phyloP scores from a whole-genome alignment of 805 yeast species.

The Millerago galiae region DNA sequence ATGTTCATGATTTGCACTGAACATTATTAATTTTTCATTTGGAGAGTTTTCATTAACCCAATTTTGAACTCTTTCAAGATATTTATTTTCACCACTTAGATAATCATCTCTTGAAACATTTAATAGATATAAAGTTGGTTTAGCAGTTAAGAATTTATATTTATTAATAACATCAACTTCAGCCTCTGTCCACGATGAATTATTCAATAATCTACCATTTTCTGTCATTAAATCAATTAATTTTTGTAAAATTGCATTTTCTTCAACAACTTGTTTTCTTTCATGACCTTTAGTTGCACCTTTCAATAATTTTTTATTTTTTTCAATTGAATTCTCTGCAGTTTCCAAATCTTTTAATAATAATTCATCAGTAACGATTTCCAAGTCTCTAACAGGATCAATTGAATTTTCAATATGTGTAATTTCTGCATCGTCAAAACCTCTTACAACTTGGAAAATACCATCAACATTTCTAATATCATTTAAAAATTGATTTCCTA shows the following conservation, averaged over 20 bases:
- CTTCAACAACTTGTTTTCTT: slow-evolving; percentile 37
- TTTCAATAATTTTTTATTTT: slow-evolving; percentile 34
- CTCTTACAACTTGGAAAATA: slow-evolving; percentile 72
- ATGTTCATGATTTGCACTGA: slow-evolving; percentile 52
- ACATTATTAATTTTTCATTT: slow-evolving; percentile 60
- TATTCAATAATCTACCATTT: slow-evolving; percentile 55
- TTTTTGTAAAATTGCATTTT: slow-evolving; percentile 30
- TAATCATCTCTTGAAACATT: slow-evolving; percentile 72
- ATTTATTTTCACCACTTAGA: slow-evolving; percentile 44
- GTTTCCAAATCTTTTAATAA: slow-evolving; percentile 74
- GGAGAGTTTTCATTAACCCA: slow-evolving; percentile 72
- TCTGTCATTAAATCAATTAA: slow-evolving; percentile 51
- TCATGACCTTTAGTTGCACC: slow-evolving; percentile 41
- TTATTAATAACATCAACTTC: slow-evolving; percentile 65
- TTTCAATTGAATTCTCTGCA: slow-evolving; percentile 51
- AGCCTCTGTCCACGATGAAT: slow-evolving; percentile 51
- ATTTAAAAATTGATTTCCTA: slow-evolving; percentile 74
- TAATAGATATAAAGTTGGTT: slow-evolving; percentile 75
- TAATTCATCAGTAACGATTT: slow-evolving; percentile 68
- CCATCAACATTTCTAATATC: slow-evolving; percentile 80
- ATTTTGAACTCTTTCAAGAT: slow-evolving; percentile 40
- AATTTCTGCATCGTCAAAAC: slow-evolving; percentile 68
- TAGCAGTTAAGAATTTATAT: slow-evolving; percentile 74
- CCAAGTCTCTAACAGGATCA: slow-evolving; percentile 70
- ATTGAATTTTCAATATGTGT: slow-evolving; percentile 70